Evolutionary conservation across 2,329 filamentous ascomycete genomes (phyloP).

Genomic region (Biscogniauxia sp.): DNA sequence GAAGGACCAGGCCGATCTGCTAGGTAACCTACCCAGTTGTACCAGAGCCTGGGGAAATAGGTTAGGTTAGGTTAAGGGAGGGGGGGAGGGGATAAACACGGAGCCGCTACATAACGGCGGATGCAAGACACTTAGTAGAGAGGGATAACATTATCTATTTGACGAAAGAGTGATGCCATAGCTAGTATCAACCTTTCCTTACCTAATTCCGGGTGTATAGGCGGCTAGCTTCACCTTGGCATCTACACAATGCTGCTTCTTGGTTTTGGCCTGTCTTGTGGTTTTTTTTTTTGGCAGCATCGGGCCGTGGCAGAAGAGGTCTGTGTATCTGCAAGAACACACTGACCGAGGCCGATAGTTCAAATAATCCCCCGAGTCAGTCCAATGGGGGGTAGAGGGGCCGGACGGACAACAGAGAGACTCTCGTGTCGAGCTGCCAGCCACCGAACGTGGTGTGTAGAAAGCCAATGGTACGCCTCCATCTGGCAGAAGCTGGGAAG

Average conservation of each 20-base stretch:
- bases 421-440: neutral
- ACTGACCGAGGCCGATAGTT: neutral
- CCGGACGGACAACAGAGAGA: neutral
- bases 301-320: neutral
- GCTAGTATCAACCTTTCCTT: too few species aligned
- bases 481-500: neutral
- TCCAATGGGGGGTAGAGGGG: neutral
- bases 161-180: conserved; percentile 2
- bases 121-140: too few species aligned
- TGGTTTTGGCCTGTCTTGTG: too few species aligned
- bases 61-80: too few species aligned
- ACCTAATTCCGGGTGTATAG: too few species aligned
- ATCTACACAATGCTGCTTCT: too few species aligned
- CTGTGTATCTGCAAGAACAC: neutral
- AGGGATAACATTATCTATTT: neutral
- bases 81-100: too few species aligned
- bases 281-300: too few species aligned
- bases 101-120: neutral
- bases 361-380: neutral
- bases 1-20: neutral
- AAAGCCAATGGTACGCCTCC: neutral
- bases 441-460: neutral
- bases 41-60: too few species aligned
- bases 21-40: too few species aligned
- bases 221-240: too few species aligned